phyloP scores from a whole-genome alignment of 2,329 filamentous ascomycete species.

The Colletotrichum tamarilloi region DNA sequence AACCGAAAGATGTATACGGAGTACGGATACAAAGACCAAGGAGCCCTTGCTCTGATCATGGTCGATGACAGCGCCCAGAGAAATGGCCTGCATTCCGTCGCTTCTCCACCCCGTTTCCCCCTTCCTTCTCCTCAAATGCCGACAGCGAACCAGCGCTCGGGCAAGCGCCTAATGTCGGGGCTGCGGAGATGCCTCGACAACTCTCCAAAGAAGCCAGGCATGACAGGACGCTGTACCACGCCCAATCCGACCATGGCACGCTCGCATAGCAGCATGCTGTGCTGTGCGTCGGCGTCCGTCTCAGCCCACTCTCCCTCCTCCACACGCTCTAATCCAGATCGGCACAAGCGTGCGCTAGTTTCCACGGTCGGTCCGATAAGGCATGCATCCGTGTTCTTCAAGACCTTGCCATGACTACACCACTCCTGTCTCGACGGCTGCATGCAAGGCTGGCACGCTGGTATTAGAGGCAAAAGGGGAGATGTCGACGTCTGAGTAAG shows the following conservation, averaged over 20 bases:
- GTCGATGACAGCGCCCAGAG: conserved; percentile 31
- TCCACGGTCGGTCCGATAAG: conserved; percentile 35
- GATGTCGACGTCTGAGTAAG: not conserved
- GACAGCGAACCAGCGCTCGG: conserved; percentile 24
- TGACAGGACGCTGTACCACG: conserved; percentile 6
- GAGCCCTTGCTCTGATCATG: conserved; percentile 22
- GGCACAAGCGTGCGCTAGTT: conserved; percentile 19
- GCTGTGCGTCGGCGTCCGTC: conserved; percentile 7
- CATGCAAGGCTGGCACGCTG: conserved; percentile 30
- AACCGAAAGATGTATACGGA: too few species aligned
- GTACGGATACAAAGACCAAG: not conserved
- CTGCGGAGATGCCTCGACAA: not conserved
- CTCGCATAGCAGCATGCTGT: conserved; percentile 2
- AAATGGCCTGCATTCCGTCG: conserved; percentile 1
- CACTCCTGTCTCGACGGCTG: not conserved
- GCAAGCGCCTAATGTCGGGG: not conserved
- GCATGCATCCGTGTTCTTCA: conserved; percentile 28
- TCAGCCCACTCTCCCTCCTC: conserved; percentile 18
- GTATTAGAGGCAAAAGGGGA: not conserved
- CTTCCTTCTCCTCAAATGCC: conserved; percentile 3
- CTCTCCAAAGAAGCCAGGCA: conserved; percentile 1
- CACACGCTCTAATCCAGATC: conserved; percentile 6
- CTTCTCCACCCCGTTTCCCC: conserved; percentile 9
- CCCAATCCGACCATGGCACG: not conserved
- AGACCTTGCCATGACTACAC: not conserved